Evolutionary conservation across 352 stramenopile species (phyloP).

Genomic region (Blastocystis sp.): DNA sequence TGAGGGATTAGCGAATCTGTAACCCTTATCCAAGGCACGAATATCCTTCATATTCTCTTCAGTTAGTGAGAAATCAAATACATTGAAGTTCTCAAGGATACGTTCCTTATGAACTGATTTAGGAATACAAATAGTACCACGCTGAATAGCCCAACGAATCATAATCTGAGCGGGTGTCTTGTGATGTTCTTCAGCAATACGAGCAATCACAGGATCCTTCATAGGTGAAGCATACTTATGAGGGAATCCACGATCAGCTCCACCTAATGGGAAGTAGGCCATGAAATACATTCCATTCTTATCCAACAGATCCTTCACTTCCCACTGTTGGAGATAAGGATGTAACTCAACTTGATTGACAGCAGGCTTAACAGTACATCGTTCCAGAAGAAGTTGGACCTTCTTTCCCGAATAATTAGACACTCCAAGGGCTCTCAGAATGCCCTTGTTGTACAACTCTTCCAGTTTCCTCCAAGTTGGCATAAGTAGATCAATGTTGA

Average conservation of each 20-base stretch:
- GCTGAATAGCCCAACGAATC: conserved; percentile 71
- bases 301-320: conserved; percentile 69
- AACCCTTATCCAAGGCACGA: conserved; percentile 71
- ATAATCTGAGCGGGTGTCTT: conserved; percentile 71
- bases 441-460: conserved; percentile 63
- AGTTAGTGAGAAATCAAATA: conserved; percentile 70
- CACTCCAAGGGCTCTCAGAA: conserved; percentile 68
- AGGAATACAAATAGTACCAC: conserved; percentile 69
- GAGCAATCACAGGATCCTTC: conserved; percentile 66
- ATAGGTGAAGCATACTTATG: conserved; percentile 54
- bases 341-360: conserved; percentile 76
- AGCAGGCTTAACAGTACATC: conserved; percentile 68
- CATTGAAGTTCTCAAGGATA: conserved; percentile 70
- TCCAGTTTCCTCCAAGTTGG: conserved; percentile 74
- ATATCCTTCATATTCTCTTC: conserved; percentile 71
- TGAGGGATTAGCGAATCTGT: conserved; percentile 66
- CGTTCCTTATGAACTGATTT: conserved; percentile 68
- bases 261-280: conserved; percentile 71
- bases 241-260: conserved; percentile 63
- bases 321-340: conserved; percentile 69
- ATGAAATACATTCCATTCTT: conserved; percentile 68
- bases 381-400: conserved; percentile 67
- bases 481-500: conserved; percentile 31
- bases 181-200: conserved; percentile 65
- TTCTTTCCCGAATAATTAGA: conserved; percentile 70